Percentiles rank a stretch among this genome's conserved stretches.
phyloP scores from a whole-genome alignment of 495 filamentous ascomycete genomes.

The Penicillium alfredii region DNA sequence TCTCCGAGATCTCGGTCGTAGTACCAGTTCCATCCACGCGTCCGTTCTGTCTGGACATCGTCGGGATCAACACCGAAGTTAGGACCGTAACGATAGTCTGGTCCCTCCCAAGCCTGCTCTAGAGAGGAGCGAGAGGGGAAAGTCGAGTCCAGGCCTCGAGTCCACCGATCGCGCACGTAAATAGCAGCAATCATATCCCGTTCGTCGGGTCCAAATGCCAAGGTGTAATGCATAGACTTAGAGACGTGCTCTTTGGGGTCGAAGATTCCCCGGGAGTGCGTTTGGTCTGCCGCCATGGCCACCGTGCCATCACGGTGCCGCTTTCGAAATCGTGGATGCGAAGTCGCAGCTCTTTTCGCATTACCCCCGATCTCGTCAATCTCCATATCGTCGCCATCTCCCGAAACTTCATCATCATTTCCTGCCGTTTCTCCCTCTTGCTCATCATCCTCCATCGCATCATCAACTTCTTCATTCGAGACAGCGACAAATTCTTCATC shows the following conservation, averaged over 20 bases:
- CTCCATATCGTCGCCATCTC: constrained; percentile 14
- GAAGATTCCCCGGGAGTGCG: constrained; percentile 32
- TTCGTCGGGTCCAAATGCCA: constrained; percentile 41
- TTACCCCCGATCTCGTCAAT: background rate
- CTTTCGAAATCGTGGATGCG: constrained; percentile 9
- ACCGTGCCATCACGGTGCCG: constrained; percentile 18
- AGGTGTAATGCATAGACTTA: constrained; percentile 30
- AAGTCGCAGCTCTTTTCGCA: background rate
- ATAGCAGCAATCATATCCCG: constrained; percentile 42
- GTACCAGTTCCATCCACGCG: constrained; percentile 53
- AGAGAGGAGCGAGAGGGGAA: constrained; percentile 43
- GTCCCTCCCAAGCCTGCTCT: constrained; percentile 13
- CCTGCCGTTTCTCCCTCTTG: constrained; percentile 13
- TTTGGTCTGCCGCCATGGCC: constrained; percentile 17
- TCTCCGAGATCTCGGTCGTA: constrained; percentile 32
- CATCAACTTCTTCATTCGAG: constrained; percentile 22
- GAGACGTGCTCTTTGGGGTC: constrained; percentile 36
- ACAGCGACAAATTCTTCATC: constrained; percentile 27
- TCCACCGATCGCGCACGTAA: constrained; percentile 45
- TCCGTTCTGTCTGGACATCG: constrained; percentile 38
- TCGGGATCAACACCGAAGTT: constrained; percentile 35
- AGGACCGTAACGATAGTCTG: constrained; percentile 39
- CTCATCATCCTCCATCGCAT: constrained; percentile 10
- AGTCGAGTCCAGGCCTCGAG: constrained; percentile 37
- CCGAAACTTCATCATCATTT: constrained; percentile 16